Conservation (phyloP, 305 asterid genomes). For the Fraxinus xanthoxyloides region DNA sequence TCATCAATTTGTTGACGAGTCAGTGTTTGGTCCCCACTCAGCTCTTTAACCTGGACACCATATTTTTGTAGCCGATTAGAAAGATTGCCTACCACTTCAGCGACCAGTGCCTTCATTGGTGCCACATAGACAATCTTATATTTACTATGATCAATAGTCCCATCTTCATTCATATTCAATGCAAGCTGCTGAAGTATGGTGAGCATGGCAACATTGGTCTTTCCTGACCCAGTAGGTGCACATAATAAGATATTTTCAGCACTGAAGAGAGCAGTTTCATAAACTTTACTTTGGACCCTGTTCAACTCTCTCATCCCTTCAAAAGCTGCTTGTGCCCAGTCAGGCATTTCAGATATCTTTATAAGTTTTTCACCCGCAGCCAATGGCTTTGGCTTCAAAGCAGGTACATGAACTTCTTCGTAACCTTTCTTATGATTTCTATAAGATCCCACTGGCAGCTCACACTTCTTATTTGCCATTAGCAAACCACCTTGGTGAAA, state of each 20-base stretch:
- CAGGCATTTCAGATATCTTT: constrained; percentile 72
- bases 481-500: constrained; percentile 75
- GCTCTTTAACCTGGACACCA: constrained; percentile 79
- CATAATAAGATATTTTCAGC: constrained; percentile 79
- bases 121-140: constrained; percentile 95
- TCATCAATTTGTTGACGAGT: constrained; percentile 96
- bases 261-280: constrained; percentile 70
- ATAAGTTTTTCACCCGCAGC: constrained; percentile 58
- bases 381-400: constrained; percentile 71
- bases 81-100: constrained; percentile 90
- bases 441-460: constrained; percentile 67
- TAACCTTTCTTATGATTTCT: constrained; percentile 72
- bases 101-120: constrained; percentile 95
- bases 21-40: constrained; percentile 91
- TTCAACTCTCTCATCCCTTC: constrained; percentile 79
- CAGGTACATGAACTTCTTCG: constrained; percentile 94
- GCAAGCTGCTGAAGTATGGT: constrained; percentile 86
- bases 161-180: constrained; percentile 70
- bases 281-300: constrained; percentile 90
- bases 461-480: constrained; percentile 79
- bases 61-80: constrained; percentile 76
- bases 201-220: constrained; percentile 97
- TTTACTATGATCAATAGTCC: constrained; percentile 57
- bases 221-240: constrained; percentile 99
- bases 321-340: constrained; percentile 96